Base-by-base conservation (phyloP, 2,329 filamentous ascomycete species). In the Didymella segeticola region DNA sequence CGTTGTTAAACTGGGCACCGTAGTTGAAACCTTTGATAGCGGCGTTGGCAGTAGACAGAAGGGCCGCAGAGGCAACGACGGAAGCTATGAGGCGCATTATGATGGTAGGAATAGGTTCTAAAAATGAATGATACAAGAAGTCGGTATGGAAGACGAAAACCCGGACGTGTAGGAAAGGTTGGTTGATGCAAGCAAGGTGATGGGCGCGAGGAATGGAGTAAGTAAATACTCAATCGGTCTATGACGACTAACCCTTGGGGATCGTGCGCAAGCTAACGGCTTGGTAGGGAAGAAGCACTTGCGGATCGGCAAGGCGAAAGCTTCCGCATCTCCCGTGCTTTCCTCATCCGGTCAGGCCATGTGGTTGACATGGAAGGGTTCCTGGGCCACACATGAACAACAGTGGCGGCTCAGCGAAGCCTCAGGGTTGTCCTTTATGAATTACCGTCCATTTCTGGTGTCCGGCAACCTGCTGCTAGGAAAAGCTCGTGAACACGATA, bases 1-100 rank as follows among this genome's bases (percentile, higher is more conserved):
- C 83, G 64, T 85, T 83, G 41, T 80, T 82, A 68, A 86, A 86
- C 55, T 81, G 81, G 52, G 82, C 80, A 60, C 87, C 88, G 61
- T 89, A 91, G 81, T 91, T 91, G 84, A 91, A 91, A 63, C 89
- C 89, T 43, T 71, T 71, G 60, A 67, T 63, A 30, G 66, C 69
- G 33, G 72, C 72, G 41, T 69, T 64, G 61, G 73, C 72, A 12
- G 75, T 73, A 31, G 78, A 74, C 46, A 81, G 43, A 15, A 76
- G 58, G 36, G 72, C 68, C 30, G 73, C 71, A 29, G 75, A 62
- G 60, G 73, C 74, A 47, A 76, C 36, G 31, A 76, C n/a, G 19
- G 66, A 62, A 19, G 72, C 62, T 36, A 66, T 64, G 56, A 72
- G 62, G 14, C 69, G 71, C 75, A 76, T 77, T 25, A 30, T 66